Evolutionary conservation across 257 asterid genomes (phyloP), one percentile per base, ranked within the genome.

Genomic region (Ophiorrhiza pumila): DNA sequence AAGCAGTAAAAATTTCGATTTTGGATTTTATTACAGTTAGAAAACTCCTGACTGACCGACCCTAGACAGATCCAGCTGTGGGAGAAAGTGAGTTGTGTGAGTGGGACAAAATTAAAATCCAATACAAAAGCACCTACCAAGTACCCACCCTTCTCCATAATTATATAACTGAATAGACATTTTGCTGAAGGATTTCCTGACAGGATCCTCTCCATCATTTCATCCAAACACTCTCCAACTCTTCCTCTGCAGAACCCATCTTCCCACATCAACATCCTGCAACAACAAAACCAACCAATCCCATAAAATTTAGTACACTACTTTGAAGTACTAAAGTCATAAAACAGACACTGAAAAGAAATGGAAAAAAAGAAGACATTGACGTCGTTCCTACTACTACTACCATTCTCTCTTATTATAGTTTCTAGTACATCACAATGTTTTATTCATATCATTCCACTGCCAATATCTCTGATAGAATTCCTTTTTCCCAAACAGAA

Each of bases 101-200:
- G 76, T 61, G 76, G 79, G 86, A 75, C 80, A 63, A 79, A 83
- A 77, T 62, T 69, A 78, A 80, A 80, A 74, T 85, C 87, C 82
- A 71, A 83, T 60, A 81, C 76, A 82, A 81, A 85, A 83, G 82
- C 85, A 91, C 96, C 96, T 90, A 94, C 99, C 97, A 81, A 94
- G 90, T 90, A 94, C 99, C 99, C 98, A 95, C 99, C 99, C 99
- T 95, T 95, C 99, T 92, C 99, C 99, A 89, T 95, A 95, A 88
- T 95, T 95, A 87, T 95, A 95, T 81, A 95, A 82, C 76, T 95
- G 98, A 84, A 92, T 95, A 71, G 99, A 95, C 99, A 95, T 95
- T 79, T 95, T 95, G 91, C 98, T 95, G 98, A 95, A 95, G 86
- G 98, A 89, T 77, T 92, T 95, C 81, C 90, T 84, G 88, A 95